Evolutionary conservation across 2,329 filamentous ascomycete species (phyloP).

Genomic region (Venturia nashicola): DNA sequence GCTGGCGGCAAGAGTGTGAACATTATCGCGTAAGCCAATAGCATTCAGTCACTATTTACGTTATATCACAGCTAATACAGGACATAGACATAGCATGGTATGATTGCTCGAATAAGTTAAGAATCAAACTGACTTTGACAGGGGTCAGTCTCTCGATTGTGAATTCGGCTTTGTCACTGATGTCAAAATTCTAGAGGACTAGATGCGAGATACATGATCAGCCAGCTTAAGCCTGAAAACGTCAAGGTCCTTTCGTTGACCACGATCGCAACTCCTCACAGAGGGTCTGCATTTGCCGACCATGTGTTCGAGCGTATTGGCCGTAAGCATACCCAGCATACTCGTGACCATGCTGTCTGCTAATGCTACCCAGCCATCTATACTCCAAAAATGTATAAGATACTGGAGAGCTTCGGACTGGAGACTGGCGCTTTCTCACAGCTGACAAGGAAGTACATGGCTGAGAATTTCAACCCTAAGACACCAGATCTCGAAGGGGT

Average conservation of each 20-base stretch:
- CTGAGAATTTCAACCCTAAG: slow-evolving; percentile 44
- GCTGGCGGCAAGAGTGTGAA: slow-evolving; percentile 48
- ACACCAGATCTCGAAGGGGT: slow-evolving; percentile 44
- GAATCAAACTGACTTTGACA: background rate
- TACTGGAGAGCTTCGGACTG: slow-evolving; percentile 40
- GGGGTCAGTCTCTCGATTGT: background rate
- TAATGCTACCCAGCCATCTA: background rate
- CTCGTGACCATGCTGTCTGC: slow-evolving; percentile 12
- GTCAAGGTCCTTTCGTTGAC: slow-evolving; percentile 66
- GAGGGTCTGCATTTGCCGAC: slow-evolving; percentile 49
- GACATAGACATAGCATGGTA: slow-evolving; percentile 42
- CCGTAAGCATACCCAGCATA: slow-evolving; percentile 35
- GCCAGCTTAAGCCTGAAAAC: slow-evolving; percentile 41
- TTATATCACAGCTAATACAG: background rate
- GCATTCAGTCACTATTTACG: background rate
- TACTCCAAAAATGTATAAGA: slow-evolving; percentile 39
- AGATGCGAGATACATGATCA: slow-evolving; percentile 54
- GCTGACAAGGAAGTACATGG: slow-evolving; percentile 46
- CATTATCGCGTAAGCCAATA: slow-evolving; percentile 45
- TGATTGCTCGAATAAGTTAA: background rate
- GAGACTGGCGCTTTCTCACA: slow-evolving; percentile 51
- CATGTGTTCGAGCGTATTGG: slow-evolving; percentile 47
- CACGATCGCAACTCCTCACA: slow-evolving; percentile 50
- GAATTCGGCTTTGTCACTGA: background rate
- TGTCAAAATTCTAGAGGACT: slow-evolving; percentile 37